These are phyloP conservation scores for Paecilomyces sp. DNA, from an alignment of 2,329 filamentous ascomycete species.

Conservation along the genomic window DNA sequence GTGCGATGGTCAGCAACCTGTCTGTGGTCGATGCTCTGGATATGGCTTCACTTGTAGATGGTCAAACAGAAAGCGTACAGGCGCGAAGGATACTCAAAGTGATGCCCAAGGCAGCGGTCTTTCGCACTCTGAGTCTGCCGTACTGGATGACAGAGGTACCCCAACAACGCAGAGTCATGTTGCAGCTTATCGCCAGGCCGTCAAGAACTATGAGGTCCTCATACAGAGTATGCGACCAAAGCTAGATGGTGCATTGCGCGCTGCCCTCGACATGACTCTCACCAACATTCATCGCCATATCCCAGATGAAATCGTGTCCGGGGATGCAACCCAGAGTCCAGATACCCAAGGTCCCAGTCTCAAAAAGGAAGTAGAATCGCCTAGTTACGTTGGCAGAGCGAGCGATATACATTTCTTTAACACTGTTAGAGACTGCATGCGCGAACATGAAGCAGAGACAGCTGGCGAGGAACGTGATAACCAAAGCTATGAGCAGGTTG, in stretches of 20 bases:
- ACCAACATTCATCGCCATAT: conserved; percentile 8
- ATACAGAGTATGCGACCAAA: conserved; percentile 8
- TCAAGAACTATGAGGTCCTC: conserved; percentile 9
- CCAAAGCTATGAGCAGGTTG: conserved; percentile 8
- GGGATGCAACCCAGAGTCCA: background rate
- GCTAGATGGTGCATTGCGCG: conserved; percentile 8
- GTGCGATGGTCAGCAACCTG: conserved; percentile 21
- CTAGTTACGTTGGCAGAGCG: conserved; percentile 31
- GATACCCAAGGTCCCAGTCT: background rate
- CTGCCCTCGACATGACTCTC: conserved; percentile 13
- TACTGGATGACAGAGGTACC: background rate
- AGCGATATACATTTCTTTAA: conserved; percentile 34
- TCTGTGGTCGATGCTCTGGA: conserved; percentile 19
- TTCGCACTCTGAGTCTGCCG: background rate
- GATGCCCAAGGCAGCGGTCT: conserved; percentile 1
- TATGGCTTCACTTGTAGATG: conserved; percentile 21
- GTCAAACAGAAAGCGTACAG: conserved; percentile 9
- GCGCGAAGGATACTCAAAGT: background rate
- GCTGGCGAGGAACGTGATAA: conserved; percentile 15
- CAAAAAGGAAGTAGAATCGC: conserved; percentile 3
- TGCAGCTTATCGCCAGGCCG: conserved; percentile 8
- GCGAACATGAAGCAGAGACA: conserved; percentile 8
- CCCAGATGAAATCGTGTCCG: conserved; percentile 6
- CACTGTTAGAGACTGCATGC: conserved; percentile 19
- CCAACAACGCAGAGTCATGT: background rate